Evolutionary conservation across 176 grass and related monocot species (phyloP).

Genomic region (Carex kokanica): DNA sequence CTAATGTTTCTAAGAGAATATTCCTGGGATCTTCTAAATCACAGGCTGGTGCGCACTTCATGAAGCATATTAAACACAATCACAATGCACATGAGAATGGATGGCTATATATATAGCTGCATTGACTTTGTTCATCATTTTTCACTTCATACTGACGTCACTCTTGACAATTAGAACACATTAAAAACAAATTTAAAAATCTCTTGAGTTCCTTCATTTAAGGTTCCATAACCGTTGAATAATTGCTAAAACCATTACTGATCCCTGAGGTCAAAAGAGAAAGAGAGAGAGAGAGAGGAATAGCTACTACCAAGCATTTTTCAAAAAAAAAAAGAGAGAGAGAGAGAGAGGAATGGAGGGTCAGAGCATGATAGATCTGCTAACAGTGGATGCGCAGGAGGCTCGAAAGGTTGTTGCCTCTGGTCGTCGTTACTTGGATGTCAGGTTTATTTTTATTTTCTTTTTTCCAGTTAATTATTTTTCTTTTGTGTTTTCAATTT

Average conservation of each 20-base stretch:
- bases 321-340: too few relatives aligned
- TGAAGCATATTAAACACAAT: not conserved
- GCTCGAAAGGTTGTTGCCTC: constrained; percentile 18
- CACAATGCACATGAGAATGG: not conserved
- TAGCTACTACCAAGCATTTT: too few relatives aligned
- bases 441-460: constrained; percentile 14
- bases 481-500: not conserved
- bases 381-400: not conserved
- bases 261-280: too few relatives aligned
- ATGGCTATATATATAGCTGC: not conserved
- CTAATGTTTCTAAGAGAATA: not conserved
- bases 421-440: constrained; percentile 16
- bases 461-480: not conserved
- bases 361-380: not conserved
- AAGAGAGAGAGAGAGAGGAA: not conserved
- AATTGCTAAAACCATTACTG: not conserved
- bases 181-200: not conserved
- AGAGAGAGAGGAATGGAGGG: constrained; percentile 15
- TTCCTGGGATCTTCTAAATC: not conserved
- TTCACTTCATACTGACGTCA: not conserved
- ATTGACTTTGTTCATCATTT: constrained; percentile 11
- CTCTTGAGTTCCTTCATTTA: not conserved
- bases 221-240: not conserved
- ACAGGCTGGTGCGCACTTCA: not conserved
- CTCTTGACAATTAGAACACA: not conserved